These are phyloP conservation scores for Trebouxia gelatinosa DNA, from an alignment of 163 green algal genomes.

Conservation along the genomic window DNA sequence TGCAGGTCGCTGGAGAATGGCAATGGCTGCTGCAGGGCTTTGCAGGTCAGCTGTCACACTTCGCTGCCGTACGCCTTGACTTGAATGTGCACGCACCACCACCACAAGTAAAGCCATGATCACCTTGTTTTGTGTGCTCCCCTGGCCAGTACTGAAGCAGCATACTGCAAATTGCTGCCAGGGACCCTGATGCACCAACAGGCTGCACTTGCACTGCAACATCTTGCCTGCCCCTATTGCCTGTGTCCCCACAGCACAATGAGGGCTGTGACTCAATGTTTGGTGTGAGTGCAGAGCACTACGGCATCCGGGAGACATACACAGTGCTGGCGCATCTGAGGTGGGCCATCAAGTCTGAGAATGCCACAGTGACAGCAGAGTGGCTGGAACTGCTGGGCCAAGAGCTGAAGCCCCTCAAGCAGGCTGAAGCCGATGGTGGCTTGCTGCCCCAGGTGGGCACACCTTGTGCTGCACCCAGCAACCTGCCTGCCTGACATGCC, in stretches of 20 bases:
- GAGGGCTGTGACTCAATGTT: not conserved
- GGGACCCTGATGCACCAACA: too few relatives aligned
- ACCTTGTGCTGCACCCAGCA: not conserved
- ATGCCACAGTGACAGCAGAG: slow-evolving; percentile 54
- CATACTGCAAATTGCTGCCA: too few relatives aligned
- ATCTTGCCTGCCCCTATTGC: not conserved
- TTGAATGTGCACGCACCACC: too few relatives aligned
- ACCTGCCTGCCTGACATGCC: not conserved
- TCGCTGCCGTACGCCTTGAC: too few relatives aligned
- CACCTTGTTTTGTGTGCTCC: too few relatives aligned
- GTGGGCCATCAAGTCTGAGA: slow-evolving; percentile 54
- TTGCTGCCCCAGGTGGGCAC: slow-evolving; percentile 55
- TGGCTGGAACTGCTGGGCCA: slow-evolving; percentile 66
- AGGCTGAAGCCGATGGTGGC: slow-evolving; percentile 45
- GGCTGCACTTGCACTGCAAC: too few relatives aligned
- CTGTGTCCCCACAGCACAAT: too few relatives aligned
- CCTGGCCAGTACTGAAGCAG: too few relatives aligned
- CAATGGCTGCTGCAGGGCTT: slow-evolving; percentile 71
- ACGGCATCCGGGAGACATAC: slow-evolving; percentile 68
- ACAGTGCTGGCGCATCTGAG: slow-evolving; percentile 63
- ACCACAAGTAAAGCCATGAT: too few relatives aligned
- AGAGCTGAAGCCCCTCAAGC: slow-evolving; percentile 60
- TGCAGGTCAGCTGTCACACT: slow-evolving; percentile 38
- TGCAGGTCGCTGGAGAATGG: slow-evolving; percentile 66
- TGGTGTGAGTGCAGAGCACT: slow-evolving; percentile 32